Base-by-base conservation (phyloP, 352 stramenopile species). In the Pythium rishiriense region DNA sequence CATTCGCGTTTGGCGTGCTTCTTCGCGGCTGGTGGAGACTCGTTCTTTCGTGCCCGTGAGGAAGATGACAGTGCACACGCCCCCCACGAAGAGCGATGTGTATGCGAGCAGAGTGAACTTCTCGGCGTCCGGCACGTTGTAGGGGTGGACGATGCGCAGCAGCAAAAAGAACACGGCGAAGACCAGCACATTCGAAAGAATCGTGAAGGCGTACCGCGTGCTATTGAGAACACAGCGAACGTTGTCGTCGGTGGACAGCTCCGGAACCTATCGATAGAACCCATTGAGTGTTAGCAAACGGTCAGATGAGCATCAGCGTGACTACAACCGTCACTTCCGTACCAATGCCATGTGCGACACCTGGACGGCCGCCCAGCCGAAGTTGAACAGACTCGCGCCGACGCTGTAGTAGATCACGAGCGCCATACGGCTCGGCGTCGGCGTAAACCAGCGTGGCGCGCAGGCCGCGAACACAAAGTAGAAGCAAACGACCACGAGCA, bases 261-360 rank as follows among this genome's bases (percentile, higher is more conserved):
- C 87, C 0, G 87, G 87, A 8, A 92, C 78, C 78, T 86, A 66
- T 22, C 11, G 33, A 69, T 14, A 55, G 26, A 11, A 42, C 33
- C 17, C 33, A 39, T 1, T 2, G 33, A 17, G 10, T 17, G 7
- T 14, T 11, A 17, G 10, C 31, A 9, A 39, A 39, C 33, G 33
- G 3, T 12, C 33, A 49, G 42, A 31, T 3, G 7, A 45, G 25
- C 5, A 45, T 9, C 22, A 19, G 50, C 0, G 4, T 1, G 54
- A 46, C 7, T n/a, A 26, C 24, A 19, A 55, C 6, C 31, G 45
- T 42, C 52, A 84, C 87, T 81, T 92, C 75, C 19, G 87, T 58
- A 88, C 87, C 85, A 95, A 76, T 15, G 87, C 84, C 87, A 95
- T 95, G 68, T 95, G 87, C 0, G 83, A 91, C 10, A 95, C 87